Evolutionary conservation across 129 eudicot genomes (phyloP), one percentile per base, ranked within the genome.

Genomic region (Flaveria robusta): DNA sequence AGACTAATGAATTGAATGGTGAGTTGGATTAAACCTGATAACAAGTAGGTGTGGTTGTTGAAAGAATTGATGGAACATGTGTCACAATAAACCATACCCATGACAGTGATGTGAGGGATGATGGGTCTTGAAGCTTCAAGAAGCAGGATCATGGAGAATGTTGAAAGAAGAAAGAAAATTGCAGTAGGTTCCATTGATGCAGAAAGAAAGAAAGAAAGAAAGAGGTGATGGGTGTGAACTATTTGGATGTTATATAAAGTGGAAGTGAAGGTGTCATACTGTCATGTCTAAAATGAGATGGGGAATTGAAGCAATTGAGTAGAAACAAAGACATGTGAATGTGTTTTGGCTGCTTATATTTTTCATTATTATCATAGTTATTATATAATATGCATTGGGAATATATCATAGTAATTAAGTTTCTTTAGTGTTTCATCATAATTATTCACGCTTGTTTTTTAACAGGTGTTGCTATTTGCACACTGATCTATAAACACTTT

Each of bases 81-180:
- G 66, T 93, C 98, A 83, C 97, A 93, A 22, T 86, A 90, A 68
- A 93, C 97, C 77, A 85, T 86, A 43, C 97, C 97, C 92, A 90
- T 90, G 66, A 93, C 92, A 66, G 86, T 87, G 75, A 93, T 86
- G 68, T 86, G 92, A 62, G 83, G 77, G 14, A 72, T 47, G 54
- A 22, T 63, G 12, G 83, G 65, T 76, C 79, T 90, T 56, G 80
- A 26, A 72, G 78, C 72, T 62, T 74, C 89, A 77, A 82, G 82
- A 66, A 74, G 88, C 31, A 68, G 31, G 60, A 80, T 72, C 81
- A 52, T 72, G 68, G 56, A 74, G 37, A 73, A 7, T 54, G 74
- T 34, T 24, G 65, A 72, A 39, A 79, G 13, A 16, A 79, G 51
- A n/a, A 64, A 9, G 56, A 71, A n/a, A 27, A 71, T 23, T 55